Conservation (phyloP, 2,329 filamentous ascomycete genomes). For the Hypoxylon sp. region DNA sequence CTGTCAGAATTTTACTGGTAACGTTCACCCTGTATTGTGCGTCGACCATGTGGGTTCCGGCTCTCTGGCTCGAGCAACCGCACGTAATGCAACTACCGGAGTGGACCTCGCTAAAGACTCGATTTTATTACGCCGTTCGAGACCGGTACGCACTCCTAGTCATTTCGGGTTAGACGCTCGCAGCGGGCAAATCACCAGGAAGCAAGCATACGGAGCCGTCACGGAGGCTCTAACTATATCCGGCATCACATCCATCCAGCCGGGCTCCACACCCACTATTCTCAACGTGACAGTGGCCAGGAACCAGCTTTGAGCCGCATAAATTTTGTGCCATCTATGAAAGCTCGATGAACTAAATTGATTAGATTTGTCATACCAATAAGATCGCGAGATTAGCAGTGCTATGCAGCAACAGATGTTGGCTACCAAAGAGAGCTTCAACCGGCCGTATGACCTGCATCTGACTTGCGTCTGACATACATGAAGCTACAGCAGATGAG, state of each 20-base stretch:
- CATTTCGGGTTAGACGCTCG: conserved; percentile 14
- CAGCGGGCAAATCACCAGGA: conserved; percentile 25
- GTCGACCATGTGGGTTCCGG: conserved; percentile 5
- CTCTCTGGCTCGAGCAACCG: conserved; percentile 14
- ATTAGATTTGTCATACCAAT: conserved; percentile 28
- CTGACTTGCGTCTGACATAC: conserved; percentile 4
- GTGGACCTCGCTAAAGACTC: conserved; percentile 11
- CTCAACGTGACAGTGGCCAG: conserved; percentile 30
- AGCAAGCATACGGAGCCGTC: conserved; percentile 19
- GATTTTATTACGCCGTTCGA: conserved; percentile 30
- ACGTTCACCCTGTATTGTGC: conserved; percentile 20
- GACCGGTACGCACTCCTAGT: conserved; percentile 12
- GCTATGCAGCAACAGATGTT: conserved; percentile 9
- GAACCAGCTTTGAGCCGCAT: conserved; percentile 41
- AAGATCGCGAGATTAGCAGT: conserved; percentile 9
- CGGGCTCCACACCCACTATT: conserved; percentile 10
- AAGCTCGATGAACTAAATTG: conserved; percentile 9
- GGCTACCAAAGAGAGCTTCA: conserved; percentile 3
- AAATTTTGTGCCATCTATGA: conserved; percentile 24
- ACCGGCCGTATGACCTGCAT: background rate
- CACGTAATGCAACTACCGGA: conserved; percentile 37
- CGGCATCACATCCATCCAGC: conserved; percentile 13
- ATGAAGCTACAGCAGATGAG: conserved; percentile 5
- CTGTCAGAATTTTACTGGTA: conserved; percentile 30
- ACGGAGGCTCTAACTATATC: conserved; percentile 33